Base-by-base conservation (phyloP, 495 filamentous ascomycete genomes). In the Rusavskia elegans region DNA sequence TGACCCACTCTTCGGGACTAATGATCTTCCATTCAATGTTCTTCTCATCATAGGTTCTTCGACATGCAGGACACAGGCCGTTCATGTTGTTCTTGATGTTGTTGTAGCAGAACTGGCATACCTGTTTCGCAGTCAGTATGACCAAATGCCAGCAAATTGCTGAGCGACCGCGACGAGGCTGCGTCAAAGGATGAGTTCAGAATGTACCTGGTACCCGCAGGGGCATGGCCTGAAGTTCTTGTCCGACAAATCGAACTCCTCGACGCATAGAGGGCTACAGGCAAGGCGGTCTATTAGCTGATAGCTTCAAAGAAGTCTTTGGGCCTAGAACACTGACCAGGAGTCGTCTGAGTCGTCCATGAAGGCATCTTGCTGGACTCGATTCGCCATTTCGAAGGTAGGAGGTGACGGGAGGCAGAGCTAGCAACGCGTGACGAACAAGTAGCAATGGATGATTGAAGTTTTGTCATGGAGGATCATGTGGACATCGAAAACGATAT, bases 91-190 rank as follows among this genome's bases (percentile, higher is more conserved):
- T 86, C 66, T 87, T 90, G 67, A 99, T 92, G 59, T 97, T 97
- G 71, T 99, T 95, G 72, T 84, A 97, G 68, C 93, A 99, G 70
- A 99, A 99, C 72, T 96, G 93, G 66, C 93, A 99, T 61, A 99
- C 87, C 90, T 98, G 62, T 29, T 44, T 25, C 11, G 46, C 40
- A 36, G 27, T 45, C 44, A 64, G 27, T 45, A n/a, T 21, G 23
- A 8, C 10, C n/a, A 30, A 16, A 49, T 25, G 51, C 62, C 50
- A 62, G 57, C 21, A 29, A 9, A 9, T 21, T 8, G 2, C 23
- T 14, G 23, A 20, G 19, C 19, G 38, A 41, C 14, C 6, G 21
- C 21, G 44, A 29, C 8, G 48, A 29, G 42, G 38, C 30, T 46
- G 25, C n/a, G 21, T 45, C 14, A 27, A 48, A 19, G 39, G 41